A percentile compares a stretch with the other conserved stretches of the same genome.
phyloP scores from a whole-genome alignment of 768 basidiomycete genomes.

The Lactarius evosmus region DNA sequence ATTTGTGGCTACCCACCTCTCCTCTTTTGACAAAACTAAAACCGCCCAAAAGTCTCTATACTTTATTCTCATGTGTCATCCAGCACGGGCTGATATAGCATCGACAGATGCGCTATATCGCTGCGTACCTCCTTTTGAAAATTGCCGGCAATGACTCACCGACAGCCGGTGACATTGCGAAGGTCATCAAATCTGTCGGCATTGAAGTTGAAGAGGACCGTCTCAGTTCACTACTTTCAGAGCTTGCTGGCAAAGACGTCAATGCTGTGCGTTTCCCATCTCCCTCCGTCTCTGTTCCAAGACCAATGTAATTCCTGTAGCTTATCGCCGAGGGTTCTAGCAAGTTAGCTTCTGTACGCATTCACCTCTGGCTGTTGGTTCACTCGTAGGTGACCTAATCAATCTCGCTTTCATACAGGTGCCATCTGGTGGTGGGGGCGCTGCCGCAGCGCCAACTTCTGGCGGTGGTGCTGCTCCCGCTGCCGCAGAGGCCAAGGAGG shows the following conservation, averaged over 20 bases:
- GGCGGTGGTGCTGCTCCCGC: conserved; percentile 57
- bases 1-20: conserved; percentile 86
- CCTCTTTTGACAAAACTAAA: conserved; percentile 34
- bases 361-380: conserved; percentile 5
- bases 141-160: conserved; percentile 89
- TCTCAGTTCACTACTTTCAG: conserved; percentile 77
- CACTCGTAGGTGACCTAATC: background rate
- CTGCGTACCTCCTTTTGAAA: conserved; percentile 96
- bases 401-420: conserved; percentile 45
- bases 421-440: conserved; percentile 88
- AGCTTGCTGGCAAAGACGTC: conserved; percentile 88
- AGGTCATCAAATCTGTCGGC: conserved; percentile 80
- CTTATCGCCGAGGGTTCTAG: conserved; percentile 89
- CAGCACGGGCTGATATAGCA: background rate
- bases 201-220: conserved; percentile 85
- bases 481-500: conserved; percentile 75
- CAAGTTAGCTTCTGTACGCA: conserved; percentile 89
- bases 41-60: conserved; percentile 43
- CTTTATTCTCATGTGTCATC: background rate
- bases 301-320: conserved; percentile 37
- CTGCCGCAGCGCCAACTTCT: conserved; percentile 49
- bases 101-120: conserved; percentile 82
- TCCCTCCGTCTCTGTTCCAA: background rate
- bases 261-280: conserved; percentile 53
- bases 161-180: conserved; percentile 82